phyloP scores from a whole-genome alignment of 805 yeast genomes.

The Monosporozyma unispora region DNA sequence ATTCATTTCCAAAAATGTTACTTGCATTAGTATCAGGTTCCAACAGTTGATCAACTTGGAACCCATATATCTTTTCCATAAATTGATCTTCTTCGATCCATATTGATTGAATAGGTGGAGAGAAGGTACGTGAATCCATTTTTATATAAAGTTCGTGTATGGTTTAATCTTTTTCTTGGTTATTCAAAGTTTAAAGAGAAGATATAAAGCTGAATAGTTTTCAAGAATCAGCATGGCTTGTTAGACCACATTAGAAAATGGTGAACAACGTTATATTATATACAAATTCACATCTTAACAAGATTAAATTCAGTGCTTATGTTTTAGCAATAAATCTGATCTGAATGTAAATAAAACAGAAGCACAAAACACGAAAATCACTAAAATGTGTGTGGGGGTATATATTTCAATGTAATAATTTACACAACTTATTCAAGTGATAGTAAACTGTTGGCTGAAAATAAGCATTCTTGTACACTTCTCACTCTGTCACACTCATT shows the following conservation, averaged over 20 bases:
- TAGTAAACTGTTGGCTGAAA: not conserved
- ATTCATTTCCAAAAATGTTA: constrained; percentile 3
- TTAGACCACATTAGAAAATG: too few relatives aligned
- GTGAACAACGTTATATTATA: not conserved
- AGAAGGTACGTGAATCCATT: not conserved
- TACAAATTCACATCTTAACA: not conserved
- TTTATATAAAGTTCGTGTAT: too few relatives aligned
- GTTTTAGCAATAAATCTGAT: not conserved
- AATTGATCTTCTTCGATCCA: constrained; percentile 36
- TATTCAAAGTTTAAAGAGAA: too few relatives aligned
- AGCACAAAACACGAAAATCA: not conserved
- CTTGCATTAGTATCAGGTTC: not conserved
- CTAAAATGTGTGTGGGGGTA: not conserved
- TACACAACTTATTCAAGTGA: not conserved
- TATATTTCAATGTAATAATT: not conserved
- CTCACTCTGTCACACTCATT: not conserved
- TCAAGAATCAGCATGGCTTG: too few relatives aligned
- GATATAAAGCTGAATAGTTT: too few relatives aligned
- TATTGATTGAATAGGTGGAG: constrained; percentile 33
- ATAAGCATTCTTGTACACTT: not conserved
- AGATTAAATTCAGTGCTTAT: not conserved
- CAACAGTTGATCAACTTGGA: constrained; percentile 13
- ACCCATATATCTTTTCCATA: constrained; percentile 29
- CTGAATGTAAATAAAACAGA: not conserved
- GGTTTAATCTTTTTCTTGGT: too few relatives aligned